phyloP scores from a whole-genome alignment of 208 protist genomes.

The Porcisia hertigi region DNA sequence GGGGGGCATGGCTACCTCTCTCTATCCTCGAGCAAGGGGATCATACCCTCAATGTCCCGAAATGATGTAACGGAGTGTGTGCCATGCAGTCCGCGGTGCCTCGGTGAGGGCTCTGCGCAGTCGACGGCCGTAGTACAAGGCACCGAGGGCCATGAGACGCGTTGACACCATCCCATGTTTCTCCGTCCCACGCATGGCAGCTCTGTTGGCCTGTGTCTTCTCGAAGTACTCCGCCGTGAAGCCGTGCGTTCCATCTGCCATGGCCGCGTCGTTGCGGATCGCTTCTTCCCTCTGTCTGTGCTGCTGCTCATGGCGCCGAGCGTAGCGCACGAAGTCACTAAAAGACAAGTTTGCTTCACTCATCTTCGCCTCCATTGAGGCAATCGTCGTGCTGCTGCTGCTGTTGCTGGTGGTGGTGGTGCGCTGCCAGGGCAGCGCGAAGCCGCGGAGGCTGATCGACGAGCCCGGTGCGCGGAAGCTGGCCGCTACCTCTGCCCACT shows the following conservation, averaged over 20 bases:
- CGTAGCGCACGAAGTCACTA: constrained; percentile 39
- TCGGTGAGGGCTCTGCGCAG: constrained; percentile 5
- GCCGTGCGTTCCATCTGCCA: constrained; percentile 63
- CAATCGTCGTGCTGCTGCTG: constrained; percentile 20
- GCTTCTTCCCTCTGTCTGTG: constrained; percentile 31
- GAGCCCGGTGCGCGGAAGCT: constrained; percentile 60
- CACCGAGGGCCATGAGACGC: constrained; percentile 20
- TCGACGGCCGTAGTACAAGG: constrained; percentile 31
- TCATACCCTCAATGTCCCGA: constrained; percentile 21
- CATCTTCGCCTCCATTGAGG: constrained; percentile 34
- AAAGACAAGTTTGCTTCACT: constrained; percentile 29
- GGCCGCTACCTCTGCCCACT: constrained; percentile 43
- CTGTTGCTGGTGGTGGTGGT: neutral
- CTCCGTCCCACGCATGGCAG: constrained; percentile 8
- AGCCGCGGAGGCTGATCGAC: constrained; percentile 58
- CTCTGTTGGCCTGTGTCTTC: constrained; percentile 20
- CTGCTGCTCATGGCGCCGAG: constrained; percentile 40
- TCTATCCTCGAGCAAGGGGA: neutral
- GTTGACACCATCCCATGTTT: neutral
- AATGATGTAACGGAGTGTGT: constrained; percentile 44
- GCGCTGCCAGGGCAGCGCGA: constrained; percentile 77
- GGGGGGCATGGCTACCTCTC: neutral
- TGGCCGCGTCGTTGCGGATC: constrained; percentile 30
- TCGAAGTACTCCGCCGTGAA: constrained; percentile 77
- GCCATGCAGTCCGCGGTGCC: constrained; percentile 30